Evolutionary conservation across 2,329 filamentous ascomycete species (phyloP).

Genomic region (Graphilbum sp.): DNA sequence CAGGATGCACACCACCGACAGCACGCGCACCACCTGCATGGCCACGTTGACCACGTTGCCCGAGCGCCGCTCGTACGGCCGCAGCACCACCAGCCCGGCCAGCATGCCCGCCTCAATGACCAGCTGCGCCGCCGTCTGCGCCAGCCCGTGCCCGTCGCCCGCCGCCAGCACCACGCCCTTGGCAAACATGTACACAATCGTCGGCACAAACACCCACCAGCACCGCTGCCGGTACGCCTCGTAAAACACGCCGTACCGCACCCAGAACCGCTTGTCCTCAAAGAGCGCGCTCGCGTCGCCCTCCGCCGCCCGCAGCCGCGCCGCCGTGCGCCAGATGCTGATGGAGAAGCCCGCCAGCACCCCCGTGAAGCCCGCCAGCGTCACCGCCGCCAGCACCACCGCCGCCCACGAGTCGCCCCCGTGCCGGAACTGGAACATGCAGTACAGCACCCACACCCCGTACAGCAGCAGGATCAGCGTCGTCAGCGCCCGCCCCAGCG

Average conservation of each 20-base stretch:
- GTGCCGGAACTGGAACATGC: slow-evolving; percentile 87
- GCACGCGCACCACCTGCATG: slow-evolving; percentile 75
- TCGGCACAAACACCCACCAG: slow-evolving; percentile 93
- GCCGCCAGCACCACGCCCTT: slow-evolving; percentile 77
- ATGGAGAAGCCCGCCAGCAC: slow-evolving; percentile 70
- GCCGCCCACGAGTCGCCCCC: slow-evolving; percentile 91
- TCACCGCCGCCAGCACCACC: slow-evolving; percentile 67
- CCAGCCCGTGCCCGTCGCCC: slow-evolving; percentile 69
- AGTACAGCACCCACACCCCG: slow-evolving; percentile 90
- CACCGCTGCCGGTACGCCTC: slow-evolving; percentile 86
- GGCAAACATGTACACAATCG: slow-evolving; percentile 78
- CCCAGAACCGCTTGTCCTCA: slow-evolving; percentile 79
- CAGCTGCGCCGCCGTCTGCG: slow-evolving; percentile 65
- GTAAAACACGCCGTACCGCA: slow-evolving; percentile 95
- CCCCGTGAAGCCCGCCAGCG: slow-evolving; percentile 63
- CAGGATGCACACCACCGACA: slow-evolving; percentile 78
- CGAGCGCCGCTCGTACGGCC: slow-evolving; percentile 74
- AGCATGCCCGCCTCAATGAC: slow-evolving; percentile 71
- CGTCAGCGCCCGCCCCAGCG: slow-evolving; percentile 76
- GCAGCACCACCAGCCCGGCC: slow-evolving; percentile 61
- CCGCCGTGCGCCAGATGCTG: slow-evolving; percentile 66
- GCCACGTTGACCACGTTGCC: slow-evolving; percentile 86
- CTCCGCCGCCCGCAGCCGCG: slow-evolving; percentile 55
- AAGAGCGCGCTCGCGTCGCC: slow-evolving; percentile 62
- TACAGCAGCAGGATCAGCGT: slow-evolving; percentile 84